Evolutionary conservation across 352 stramenopile genomes (phyloP).

Genomic region (Globisporangium yorkense): DNA sequence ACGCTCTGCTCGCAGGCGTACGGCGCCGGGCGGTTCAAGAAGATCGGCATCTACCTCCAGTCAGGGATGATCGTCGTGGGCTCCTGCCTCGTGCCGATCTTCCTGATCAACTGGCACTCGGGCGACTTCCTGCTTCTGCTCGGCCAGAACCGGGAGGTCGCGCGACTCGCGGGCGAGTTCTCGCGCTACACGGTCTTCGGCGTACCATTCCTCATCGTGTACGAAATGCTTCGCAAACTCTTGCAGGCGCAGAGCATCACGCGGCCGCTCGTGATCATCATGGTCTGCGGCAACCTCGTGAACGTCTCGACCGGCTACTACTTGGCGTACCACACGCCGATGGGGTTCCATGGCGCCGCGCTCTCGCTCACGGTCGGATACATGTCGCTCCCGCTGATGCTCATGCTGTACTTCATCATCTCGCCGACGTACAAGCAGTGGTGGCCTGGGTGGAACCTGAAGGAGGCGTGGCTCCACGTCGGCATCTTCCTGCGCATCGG

Average conservation of each 20-base stretch:
- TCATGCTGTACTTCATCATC: constrained; percentile 49
- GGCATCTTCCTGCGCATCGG: constrained; percentile 56
- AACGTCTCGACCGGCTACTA: constrained; percentile 60
- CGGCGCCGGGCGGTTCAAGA: constrained; percentile 24
- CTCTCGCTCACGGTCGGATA: constrained; percentile 52
- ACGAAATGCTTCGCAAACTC: constrained; percentile 63
- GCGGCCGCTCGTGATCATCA: constrained; percentile 46
- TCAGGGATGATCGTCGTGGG: constrained; percentile 43
- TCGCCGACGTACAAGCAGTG: constrained; percentile 34
- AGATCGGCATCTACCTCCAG: constrained; percentile 71
- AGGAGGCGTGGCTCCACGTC: constrained; percentile 36
- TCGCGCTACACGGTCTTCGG: constrained; percentile 39
- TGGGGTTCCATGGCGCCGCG: constrained; percentile 73
- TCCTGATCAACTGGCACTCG: constrained; percentile 46
- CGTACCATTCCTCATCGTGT: constrained; percentile 50
- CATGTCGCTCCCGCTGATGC: constrained; percentile 35
- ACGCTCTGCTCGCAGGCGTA: constrained; percentile 35
- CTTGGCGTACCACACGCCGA: constrained; percentile 60
- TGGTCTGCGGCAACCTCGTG: constrained; percentile 45
- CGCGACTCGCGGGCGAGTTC: constrained; percentile 42
- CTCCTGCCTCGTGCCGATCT: constrained; percentile 30
- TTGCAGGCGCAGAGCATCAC: constrained; percentile 72
- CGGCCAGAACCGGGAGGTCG: constrained; percentile 42
- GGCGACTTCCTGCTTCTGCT: constrained; percentile 36
- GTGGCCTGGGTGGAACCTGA: constrained; percentile 64